Evolutionary conservation across 2,329 filamentous ascomycete genomes (phyloP).

Genomic region (Hortaea sp.): DNA sequence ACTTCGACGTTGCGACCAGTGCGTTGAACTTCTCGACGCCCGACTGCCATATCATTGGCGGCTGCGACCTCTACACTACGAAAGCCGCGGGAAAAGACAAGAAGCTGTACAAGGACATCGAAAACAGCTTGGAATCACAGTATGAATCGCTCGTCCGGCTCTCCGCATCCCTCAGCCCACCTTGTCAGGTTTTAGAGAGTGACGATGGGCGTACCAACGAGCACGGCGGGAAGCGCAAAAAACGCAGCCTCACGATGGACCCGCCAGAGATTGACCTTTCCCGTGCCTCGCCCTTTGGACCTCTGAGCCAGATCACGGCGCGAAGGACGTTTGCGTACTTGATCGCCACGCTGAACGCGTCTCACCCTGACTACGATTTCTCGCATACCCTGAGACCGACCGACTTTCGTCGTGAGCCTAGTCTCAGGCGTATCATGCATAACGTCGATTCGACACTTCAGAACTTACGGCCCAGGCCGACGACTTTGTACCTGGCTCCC

Average conservation of each 20-base stretch:
- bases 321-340: constrained; percentile 90
- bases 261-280: constrained; percentile 52
- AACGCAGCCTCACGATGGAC: constrained; percentile 19
- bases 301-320: constrained; percentile 76
- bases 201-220: constrained; percentile 15
- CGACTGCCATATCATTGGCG: constrained; percentile 83
- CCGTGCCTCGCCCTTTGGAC: constrained; percentile 83
- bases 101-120: constrained; percentile 94
- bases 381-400: constrained; percentile 79
- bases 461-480: constrained; percentile 59
- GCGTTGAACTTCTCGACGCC: constrained; percentile 92
- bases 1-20: constrained; percentile 84
- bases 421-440: constrained; percentile 70
- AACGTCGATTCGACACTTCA: constrained; percentile 79
- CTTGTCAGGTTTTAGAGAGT: constrained; percentile 39
- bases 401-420: constrained; percentile 81
- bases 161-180: constrained; percentile 77
- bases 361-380: constrained; percentile 94
- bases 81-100: constrained; percentile 93
- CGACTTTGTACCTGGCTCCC: constrained; percentile 16
- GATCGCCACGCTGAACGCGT: constrained; percentile 92
- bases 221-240: constrained; percentile 24
- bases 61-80: constrained; percentile 93
- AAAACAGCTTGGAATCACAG: constrained; percentile 80
- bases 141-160: constrained; percentile 81